These are phyloP conservation scores for Starmerella bacillaris DNA, from an alignment of 805 yeast genomes.

Conservation along the genomic window DNA sequence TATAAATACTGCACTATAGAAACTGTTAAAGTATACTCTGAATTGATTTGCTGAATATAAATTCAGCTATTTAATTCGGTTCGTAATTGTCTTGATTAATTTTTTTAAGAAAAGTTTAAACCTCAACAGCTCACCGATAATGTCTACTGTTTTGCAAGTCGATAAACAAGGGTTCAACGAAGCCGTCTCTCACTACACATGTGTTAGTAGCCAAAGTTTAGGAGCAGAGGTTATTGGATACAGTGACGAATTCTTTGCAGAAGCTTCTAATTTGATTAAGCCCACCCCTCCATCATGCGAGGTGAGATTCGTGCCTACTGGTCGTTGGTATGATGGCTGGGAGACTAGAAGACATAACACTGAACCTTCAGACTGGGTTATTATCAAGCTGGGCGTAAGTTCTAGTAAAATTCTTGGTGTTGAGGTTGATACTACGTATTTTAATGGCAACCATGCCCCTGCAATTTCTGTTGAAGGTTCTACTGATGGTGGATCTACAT, in stretches of 20 bases:
- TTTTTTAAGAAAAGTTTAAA: background rate
- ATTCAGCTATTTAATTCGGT: no score
- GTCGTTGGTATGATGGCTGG: constrained; percentile 99
- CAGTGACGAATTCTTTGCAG: constrained; percentile 93
- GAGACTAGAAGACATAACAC: constrained; percentile 89
- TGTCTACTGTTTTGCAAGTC: constrained; percentile 6
- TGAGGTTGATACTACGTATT: constrained; percentile 85
- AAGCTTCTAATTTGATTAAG: constrained; percentile 68
- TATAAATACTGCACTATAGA: no score
- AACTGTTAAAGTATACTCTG: no score
- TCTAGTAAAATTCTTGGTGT: constrained; percentile 63
- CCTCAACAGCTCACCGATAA: background rate
- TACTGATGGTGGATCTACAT: constrained; percentile 27
- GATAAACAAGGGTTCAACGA: constrained; percentile 14
- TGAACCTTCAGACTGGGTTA: constrained; percentile 73
- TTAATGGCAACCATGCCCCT: constrained; percentile 93
- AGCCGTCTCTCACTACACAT: constrained; percentile 23
- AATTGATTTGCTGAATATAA: no score
- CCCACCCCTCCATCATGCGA: constrained; percentile 69
- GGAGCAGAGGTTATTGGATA: constrained; percentile 57
- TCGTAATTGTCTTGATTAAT: background rate
- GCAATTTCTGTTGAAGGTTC: constrained; percentile 64
- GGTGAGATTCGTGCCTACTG: constrained; percentile 60
- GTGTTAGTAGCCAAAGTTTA: constrained; percentile 66
- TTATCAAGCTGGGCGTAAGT: constrained; percentile 65